A percentile compares a stretch with the other conserved stretches of the same genome.
Conservation (phyloP, 352 stramenopile species). For the Phytophthora chlamydospora region DNA sequence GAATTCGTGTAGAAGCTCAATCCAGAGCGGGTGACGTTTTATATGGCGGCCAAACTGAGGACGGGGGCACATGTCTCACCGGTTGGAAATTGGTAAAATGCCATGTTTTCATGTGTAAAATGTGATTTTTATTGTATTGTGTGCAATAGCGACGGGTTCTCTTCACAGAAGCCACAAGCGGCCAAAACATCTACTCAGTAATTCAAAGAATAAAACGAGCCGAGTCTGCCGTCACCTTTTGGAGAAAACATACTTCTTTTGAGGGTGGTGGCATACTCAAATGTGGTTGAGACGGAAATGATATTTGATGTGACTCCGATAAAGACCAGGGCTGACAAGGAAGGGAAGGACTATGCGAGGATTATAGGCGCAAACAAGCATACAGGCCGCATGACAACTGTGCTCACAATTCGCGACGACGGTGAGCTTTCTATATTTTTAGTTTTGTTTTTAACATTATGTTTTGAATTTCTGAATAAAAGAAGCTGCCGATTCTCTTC, state of each 20-base stretch:
- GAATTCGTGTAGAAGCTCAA: not conserved
- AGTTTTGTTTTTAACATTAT: not conserved
- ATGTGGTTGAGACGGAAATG: conserved; percentile 10
- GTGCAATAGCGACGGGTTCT: not conserved
- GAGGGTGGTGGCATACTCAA: conserved; percentile 2
- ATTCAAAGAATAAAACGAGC: conserved; percentile 1
- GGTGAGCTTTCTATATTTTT: conserved; percentile 6
- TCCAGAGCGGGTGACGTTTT: not conserved
- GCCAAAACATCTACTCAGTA: conserved; percentile 1
- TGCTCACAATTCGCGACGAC: conserved; percentile 8
- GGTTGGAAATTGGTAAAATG: not conserved
- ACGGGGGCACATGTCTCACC: not conserved
- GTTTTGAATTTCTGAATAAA: conserved; percentile 1
- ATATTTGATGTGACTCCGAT: conserved; percentile 6
- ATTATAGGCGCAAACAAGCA: conserved; percentile 8
- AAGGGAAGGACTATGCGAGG: not conserved
- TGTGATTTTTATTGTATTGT: not conserved
- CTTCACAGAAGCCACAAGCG: conserved; percentile 5
- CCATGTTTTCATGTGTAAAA: not conserved
- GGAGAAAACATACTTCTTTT: not conserved
- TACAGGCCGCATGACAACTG: not conserved
- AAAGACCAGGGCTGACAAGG: conserved; percentile 6
- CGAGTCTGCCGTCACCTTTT: not conserved
- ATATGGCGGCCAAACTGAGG: not conserved
- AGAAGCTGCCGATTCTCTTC: conserved; percentile 13